Percentiles rank a stretch among this genome's conserved stretches.
Evolutionary conservation across 2,329 filamentous ascomycete species (phyloP).

Genomic region (Pestalotiopsis sp.): DNA sequence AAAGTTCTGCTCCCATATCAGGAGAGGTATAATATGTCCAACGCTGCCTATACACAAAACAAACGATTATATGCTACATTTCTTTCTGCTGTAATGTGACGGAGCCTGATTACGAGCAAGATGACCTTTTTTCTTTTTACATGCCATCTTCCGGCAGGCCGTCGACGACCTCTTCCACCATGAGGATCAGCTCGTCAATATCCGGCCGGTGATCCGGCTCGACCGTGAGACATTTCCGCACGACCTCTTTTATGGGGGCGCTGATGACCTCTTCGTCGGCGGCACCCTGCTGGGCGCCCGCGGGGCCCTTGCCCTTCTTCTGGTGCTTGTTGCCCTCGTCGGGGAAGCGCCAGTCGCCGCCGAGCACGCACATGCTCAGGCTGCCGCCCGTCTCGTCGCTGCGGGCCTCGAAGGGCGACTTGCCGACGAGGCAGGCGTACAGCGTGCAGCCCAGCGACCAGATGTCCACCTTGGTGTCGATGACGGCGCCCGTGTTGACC

Average conservation of each 20-base stretch:
- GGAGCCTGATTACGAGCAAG: background rate
- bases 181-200: conserved; percentile 36
- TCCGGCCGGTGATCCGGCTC: conserved; percentile 83
- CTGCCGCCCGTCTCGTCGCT: conserved; percentile 96
- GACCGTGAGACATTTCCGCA: conserved; percentile 82
- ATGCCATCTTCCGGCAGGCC: conserved; percentile 31
- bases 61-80: background rate
- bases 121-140: background rate
- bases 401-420: conserved; percentile 94
- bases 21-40: conserved; percentile 7
- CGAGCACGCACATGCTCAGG: conserved; percentile 87
- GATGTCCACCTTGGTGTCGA: conserved; percentile 97
- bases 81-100: background rate
- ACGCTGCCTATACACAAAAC: conserved; percentile 7
- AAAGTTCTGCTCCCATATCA: background rate
- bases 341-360: conserved; percentile 95
- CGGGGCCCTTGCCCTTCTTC: conserved; percentile 46
- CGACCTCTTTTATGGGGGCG: conserved; percentile 83
- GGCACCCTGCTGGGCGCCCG: conserved; percentile 28
- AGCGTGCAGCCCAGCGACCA: conserved; percentile 98
- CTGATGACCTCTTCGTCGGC: conserved; percentile 64
- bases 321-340: conserved; percentile 72
- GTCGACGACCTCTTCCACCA: conserved; percentile 36
- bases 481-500: conserved; percentile 87
- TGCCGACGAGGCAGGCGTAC: conserved; percentile 94